Conservation (phyloP, 1,139 yeast species). For the Saccharomyces pastorianus region DNA sequence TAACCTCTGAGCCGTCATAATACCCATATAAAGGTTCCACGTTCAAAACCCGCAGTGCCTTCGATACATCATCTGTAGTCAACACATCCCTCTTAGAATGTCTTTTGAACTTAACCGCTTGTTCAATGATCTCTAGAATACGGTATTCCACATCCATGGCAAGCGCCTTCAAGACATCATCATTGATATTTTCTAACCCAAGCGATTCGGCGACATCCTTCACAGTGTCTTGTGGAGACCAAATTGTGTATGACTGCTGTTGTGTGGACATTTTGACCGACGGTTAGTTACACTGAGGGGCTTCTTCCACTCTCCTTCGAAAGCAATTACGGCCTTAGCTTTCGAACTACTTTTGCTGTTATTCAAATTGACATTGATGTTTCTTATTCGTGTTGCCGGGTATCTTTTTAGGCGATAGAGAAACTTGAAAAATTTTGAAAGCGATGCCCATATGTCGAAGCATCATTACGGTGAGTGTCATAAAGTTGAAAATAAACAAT, state of each 20-base stretch:
- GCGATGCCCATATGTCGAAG: background rate
- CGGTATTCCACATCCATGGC: constrained; percentile 99
- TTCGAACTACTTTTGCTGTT: background rate
- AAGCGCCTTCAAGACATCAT: constrained; percentile 85
- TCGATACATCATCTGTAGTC: constrained; percentile 72
- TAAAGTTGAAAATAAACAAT: background rate
- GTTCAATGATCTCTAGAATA: constrained; percentile 89
- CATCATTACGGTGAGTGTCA: background rate
- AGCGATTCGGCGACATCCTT: constrained; percentile 91
- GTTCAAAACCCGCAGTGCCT: constrained; percentile 76
- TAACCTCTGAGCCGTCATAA: constrained; percentile 31
- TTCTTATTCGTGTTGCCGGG: background rate
- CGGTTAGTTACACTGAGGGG: background rate
- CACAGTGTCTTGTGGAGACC: constrained; percentile 98
- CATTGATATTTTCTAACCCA: constrained; percentile 71
- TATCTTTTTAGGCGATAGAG: background rate
- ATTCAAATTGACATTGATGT: background rate
- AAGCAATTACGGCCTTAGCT: background rate
- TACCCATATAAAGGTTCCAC: constrained; percentile 83
- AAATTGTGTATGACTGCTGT: constrained; percentile 67
- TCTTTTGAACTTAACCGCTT: constrained; percentile 92
- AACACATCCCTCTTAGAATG: constrained; percentile 81
- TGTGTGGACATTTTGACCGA: constrained; percentile 16
- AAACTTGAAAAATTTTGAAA: background rate
- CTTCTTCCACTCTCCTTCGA: background rate